Conservation (phyloP, 1,139 yeast species). For the Magnusiomyces ingens region DNA sequence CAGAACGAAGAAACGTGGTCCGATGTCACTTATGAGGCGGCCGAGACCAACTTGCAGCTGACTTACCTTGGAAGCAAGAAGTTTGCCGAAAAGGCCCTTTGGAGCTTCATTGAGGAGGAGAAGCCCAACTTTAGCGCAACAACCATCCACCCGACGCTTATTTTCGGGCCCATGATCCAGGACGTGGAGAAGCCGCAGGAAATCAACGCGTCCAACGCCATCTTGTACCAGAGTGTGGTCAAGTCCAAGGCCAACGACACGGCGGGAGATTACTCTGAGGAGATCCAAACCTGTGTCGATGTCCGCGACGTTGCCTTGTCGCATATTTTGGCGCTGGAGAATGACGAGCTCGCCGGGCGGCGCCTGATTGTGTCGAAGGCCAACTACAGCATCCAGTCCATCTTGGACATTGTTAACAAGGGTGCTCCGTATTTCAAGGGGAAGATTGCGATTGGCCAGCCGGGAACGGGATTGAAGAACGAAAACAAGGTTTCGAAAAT, state of each 20-base stretch:
- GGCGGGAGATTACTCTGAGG: constrained; percentile 10
- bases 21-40: constrained; percentile 39
- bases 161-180: constrained; percentile 43
- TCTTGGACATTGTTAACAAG: constrained; percentile 35
- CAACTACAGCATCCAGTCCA: constrained; percentile 30
- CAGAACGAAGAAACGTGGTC: constrained; percentile 41
- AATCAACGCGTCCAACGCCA: constrained; percentile 29
- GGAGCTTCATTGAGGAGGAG: constrained; percentile 38
- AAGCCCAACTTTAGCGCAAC: constrained; percentile 38
- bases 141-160: constrained; percentile 43
- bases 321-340: constrained; percentile 41
- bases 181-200: constrained; percentile 24
- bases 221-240: constrained; percentile 15
- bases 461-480: constrained; percentile 13
- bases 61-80: constrained; percentile 38
- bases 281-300: constrained; percentile 33
- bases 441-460: constrained; percentile 16
- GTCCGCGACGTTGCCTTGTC: constrained; percentile 51
- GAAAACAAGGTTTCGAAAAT: background rate
- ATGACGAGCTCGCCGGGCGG: constrained; percentile 33
- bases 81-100: constrained; percentile 41
- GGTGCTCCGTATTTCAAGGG: constrained; percentile 36
- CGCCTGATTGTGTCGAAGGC: constrained; percentile 40
- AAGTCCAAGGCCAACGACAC: background rate
- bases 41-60: constrained; percentile 20